Percentiles rank a stretch among this genome's conserved stretches.
phyloP scores from a whole-genome alignment of 1,139 yeast species.

The Ogataea hybrid region DNA sequence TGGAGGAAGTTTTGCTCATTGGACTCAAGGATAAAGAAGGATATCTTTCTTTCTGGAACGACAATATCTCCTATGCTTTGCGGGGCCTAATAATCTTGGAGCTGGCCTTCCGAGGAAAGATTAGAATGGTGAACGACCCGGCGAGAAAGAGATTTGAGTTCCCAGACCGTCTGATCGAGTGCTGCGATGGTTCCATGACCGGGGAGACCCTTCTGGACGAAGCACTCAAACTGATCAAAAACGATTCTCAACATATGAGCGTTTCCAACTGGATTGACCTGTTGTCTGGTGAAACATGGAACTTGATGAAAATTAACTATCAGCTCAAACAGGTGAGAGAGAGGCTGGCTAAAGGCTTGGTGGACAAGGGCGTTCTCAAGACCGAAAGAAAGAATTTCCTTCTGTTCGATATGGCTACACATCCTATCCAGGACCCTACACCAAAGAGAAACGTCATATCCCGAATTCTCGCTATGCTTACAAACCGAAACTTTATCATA shows the following conservation, averaged over 20 bases:
- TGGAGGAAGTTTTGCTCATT: conserved; percentile 93
- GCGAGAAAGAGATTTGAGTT: conserved; percentile 89
- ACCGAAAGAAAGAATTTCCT: conserved; percentile 95
- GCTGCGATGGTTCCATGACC: conserved; percentile 79
- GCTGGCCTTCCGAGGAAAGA: conserved; percentile 85
- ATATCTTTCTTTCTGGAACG: conserved; percentile 96
- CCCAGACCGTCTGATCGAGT: conserved; percentile 84
- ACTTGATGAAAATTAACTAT: conserved; percentile 86
- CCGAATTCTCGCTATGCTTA: conserved; percentile 67
- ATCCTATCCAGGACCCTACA: conserved; percentile 84
- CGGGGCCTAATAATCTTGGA: conserved; percentile 94
- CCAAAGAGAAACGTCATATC: conserved; percentile 78
- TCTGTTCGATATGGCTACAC: conserved; percentile 97
- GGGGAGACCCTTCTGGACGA: conserved; percentile 96
- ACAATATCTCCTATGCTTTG: conserved; percentile 91
- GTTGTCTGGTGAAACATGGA: conserved; percentile 97
- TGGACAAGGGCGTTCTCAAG: conserved; percentile 94
- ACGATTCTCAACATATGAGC: conserved; percentile 74
- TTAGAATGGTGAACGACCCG: conserved; percentile 87
- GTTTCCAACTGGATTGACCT: conserved; percentile 94
- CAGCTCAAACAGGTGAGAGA: conserved; percentile 97
- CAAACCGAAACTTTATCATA: conserved; percentile 63
- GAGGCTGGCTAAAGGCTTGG: conserved; percentile 92
- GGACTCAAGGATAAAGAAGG: conserved; percentile 97
- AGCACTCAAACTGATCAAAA: conserved; percentile 84